Conservation (phyloP, 768 basidiomycete species). For the Neoboletus magnificus region DNA sequence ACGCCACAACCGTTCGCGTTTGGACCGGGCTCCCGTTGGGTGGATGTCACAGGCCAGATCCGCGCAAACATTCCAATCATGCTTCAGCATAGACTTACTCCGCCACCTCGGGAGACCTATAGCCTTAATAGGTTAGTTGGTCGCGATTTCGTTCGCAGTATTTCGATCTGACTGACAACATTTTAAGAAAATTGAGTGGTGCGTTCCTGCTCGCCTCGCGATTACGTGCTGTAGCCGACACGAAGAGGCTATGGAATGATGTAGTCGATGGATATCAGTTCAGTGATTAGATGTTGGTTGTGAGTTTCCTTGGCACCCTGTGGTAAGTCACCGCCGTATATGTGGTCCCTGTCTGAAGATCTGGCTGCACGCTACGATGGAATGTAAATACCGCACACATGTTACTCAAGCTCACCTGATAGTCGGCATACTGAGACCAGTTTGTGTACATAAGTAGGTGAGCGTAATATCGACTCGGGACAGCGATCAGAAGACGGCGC, state of each 20-base stretch:
- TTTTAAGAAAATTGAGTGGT: slow-evolving; percentile 69
- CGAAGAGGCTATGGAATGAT: slow-evolving; percentile 71
- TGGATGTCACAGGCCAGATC: slow-evolving; percentile 72
- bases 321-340: neutral
- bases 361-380: neutral
- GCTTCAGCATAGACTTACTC: slow-evolving; percentile 83
- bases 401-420: neutral
- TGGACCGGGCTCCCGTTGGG: slow-evolving; percentile 60
- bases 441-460: neutral
- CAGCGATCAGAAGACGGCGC: neutral
- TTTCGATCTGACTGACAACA: neutral
- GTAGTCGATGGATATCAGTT: slow-evolving; percentile 39
- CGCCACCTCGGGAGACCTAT: slow-evolving; percentile 93
- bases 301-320: neutral
- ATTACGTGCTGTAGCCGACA: slow-evolving; percentile 70
- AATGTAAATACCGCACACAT: neutral
- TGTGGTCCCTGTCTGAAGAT: neutral
- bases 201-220: slow-evolving; percentile 77
- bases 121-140: slow-evolving; percentile 77
- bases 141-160: neutral
- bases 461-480: neutral
- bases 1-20: slow-evolving; percentile 79
- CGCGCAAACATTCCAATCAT: slow-evolving; percentile 84
- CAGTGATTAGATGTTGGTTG: neutral
- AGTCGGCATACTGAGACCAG: neutral